Conservation (phyloP, 2,329 filamentous ascomycete genomes). For the Ophiostoma novo-ulmi region DNA sequence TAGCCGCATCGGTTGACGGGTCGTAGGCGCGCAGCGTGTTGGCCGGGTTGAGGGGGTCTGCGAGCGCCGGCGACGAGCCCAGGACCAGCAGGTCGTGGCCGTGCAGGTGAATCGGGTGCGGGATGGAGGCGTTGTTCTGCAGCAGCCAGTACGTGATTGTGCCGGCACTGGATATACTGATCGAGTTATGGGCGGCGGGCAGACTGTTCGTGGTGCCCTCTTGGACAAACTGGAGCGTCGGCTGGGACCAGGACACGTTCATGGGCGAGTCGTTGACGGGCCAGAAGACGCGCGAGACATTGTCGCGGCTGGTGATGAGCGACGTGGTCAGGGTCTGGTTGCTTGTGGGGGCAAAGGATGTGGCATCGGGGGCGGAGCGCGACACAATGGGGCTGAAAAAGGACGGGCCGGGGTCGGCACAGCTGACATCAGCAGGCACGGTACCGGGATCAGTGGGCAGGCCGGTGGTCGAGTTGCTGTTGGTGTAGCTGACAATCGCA, state of each 20-base stretch:
- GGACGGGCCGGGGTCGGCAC: slow-evolving; percentile 25
- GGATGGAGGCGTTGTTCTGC: slow-evolving; percentile 33
- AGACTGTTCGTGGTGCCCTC: slow-evolving; percentile 28
- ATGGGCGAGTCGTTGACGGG: slow-evolving; percentile 32
- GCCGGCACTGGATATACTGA: slow-evolving; percentile 18
- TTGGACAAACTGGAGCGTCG: slow-evolving; percentile 35
- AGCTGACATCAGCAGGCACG: slow-evolving; percentile 25
- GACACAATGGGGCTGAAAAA: slow-evolving; percentile 28
- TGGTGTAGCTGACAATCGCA: slow-evolving; percentile 32
- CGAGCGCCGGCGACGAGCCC: slow-evolving; percentile 29
- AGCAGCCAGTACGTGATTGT: slow-evolving; percentile 35
- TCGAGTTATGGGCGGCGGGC: slow-evolving; percentile 21
- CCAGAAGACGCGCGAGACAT: slow-evolving; percentile 31
- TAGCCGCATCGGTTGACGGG: slow-evolving; percentile 31
- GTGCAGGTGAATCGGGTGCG: slow-evolving; percentile 34
- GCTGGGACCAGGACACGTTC: slow-evolving; percentile 35
- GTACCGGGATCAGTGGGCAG: slow-evolving; percentile 32
- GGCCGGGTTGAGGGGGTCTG: slow-evolving; percentile 25
- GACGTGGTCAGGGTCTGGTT: slow-evolving; percentile 24
- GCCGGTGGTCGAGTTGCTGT: slow-evolving; percentile 14
- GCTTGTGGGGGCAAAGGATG: slow-evolving; percentile 25
- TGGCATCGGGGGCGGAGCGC: slow-evolving; percentile 25
- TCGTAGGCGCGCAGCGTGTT: slow-evolving; percentile 30
- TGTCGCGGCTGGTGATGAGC: slow-evolving; percentile 27
- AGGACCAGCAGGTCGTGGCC: slow-evolving; percentile 37